Evolutionary conservation across 768 basidiomycete genomes (phyloP).

Genomic region (Tricholoma terreum): DNA sequence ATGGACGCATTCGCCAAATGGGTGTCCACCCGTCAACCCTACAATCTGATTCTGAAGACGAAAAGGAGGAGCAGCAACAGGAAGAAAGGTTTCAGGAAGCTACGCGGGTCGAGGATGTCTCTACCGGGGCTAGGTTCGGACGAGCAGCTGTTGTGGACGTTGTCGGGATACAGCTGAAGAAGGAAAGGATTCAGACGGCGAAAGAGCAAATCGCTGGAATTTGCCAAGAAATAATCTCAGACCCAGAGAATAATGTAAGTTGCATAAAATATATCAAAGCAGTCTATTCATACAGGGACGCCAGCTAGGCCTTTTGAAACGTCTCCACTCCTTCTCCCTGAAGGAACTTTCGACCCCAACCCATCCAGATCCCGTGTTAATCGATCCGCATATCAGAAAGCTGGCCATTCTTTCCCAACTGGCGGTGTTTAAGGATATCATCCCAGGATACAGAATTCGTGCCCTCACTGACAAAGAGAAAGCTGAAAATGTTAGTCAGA

Average conservation of each 20-base stretch:
- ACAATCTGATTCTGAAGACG: slow-evolving; percentile 13
- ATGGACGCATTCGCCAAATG: slow-evolving; percentile 71
- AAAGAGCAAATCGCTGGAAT: slow-evolving; percentile 93
- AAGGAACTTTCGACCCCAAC: slow-evolving; percentile 66
- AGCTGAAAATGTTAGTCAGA: slow-evolving; percentile 90
- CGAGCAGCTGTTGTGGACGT: slow-evolving; percentile 74
- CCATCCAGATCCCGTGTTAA: slow-evolving; percentile 66
- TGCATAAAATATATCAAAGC: neutral
- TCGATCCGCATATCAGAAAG: slow-evolving; percentile 82
- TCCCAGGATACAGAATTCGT: slow-evolving; percentile 95
- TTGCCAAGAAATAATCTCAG: slow-evolving; percentile 90
- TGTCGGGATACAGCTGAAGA: slow-evolving; percentile 62
- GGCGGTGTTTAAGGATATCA: slow-evolving; percentile 93
- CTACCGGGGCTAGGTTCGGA: slow-evolving; percentile 88
- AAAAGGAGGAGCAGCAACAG: slow-evolving; percentile 24
- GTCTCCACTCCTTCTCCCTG: slow-evolving; percentile 87
- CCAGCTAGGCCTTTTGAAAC: slow-evolving; percentile 84
- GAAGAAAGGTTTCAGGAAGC: slow-evolving; percentile 30
- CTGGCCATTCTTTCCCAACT: slow-evolving; percentile 87
- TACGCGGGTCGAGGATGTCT: slow-evolving; percentile 58
- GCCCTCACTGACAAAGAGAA: slow-evolving; percentile 87
- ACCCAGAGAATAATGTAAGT: slow-evolving; percentile 92
- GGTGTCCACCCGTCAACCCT: slow-evolving; percentile 18
- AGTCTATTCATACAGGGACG: slow-evolving; percentile 4
- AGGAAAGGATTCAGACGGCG: slow-evolving; percentile 66